phyloP scores from a whole-genome alignment of 2,329 filamentous ascomycete genomes.

The Neospermospora avenae region DNA sequence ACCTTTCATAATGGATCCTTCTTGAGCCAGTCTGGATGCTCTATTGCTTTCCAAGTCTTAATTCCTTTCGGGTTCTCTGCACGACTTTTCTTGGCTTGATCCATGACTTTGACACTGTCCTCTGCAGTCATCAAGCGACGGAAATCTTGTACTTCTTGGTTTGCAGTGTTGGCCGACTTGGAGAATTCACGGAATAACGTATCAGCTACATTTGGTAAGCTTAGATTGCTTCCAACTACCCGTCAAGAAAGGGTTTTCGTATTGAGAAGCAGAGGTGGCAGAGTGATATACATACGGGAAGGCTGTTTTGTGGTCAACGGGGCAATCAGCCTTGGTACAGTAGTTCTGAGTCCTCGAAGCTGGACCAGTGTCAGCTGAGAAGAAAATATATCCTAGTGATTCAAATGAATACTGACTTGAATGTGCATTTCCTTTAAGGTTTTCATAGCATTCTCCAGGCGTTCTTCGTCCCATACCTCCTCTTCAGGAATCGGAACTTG shows the following conservation, averaged over 20 bases:
- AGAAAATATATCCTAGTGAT: background rate
- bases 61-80: conserved; percentile 54
- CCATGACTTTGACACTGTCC: conserved; percentile 43
- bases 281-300: conserved; percentile 44
- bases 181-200: conserved; percentile 46
- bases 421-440: conserved; percentile 38
- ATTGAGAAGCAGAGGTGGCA: background rate
- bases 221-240: background rate
- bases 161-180: conserved; percentile 45
- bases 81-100: conserved; percentile 51
- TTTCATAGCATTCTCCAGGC: conserved; percentile 32
- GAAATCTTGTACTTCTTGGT: conserved; percentile 48
- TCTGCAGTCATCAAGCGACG: conserved; percentile 29
- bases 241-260: background rate
- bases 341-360: conserved; percentile 47
- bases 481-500: conserved; percentile 4
- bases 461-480: conserved; percentile 34
- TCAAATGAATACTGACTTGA: conserved; percentile 26
- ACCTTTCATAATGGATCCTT: conserved; percentile 23
- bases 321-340: conserved; percentile 49
- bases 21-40: conserved; percentile 57
- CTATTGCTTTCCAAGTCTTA: conserved; percentile 54
- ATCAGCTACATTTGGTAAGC: conserved; percentile 43
- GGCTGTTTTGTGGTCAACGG: conserved; percentile 49
- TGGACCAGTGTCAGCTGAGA: conserved; percentile 24